phyloP scores from a whole-genome alignment of 306 rosid species.

The Casuarina cunninghamiana region DNA sequence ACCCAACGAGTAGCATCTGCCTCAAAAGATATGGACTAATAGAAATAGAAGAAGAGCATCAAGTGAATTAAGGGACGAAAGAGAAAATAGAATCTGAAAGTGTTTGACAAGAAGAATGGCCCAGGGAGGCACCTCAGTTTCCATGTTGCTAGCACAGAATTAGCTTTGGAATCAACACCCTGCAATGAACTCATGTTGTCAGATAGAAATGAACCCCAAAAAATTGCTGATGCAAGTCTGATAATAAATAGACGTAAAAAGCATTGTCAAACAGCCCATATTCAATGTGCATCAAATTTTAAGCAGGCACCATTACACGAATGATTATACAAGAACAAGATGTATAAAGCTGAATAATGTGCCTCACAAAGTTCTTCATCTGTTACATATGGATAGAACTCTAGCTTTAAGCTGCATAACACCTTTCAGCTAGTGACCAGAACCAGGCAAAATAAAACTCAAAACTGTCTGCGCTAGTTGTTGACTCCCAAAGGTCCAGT shows the following conservation, averaged over 20 bases:
- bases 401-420: background rate
- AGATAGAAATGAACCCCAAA: background rate
- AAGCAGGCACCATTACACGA: background rate
- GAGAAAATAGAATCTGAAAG: background rate
- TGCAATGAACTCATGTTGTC: slow-evolving; percentile 36
- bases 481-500: background rate
- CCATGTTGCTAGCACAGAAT: slow-evolving; percentile 71
- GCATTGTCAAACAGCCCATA: background rate
- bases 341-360: background rate
- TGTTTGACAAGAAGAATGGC: background rate
- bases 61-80: background rate
- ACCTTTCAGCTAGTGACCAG: background rate
- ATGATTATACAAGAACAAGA: background rate
- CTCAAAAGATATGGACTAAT: no score
- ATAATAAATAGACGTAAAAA: background rate
- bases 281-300: background rate
- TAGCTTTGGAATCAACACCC: slow-evolving; percentile 50
- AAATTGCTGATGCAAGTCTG: background rate
- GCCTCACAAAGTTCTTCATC: background rate
- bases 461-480: background rate
- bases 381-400: background rate
- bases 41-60: background rate
- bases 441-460: background rate
- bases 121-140: slow-evolving; percentile 64
- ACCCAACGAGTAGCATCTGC: background rate